Evolutionary conservation across 805 yeast genomes (phyloP), one percentile per base, ranked within the genome.

Genomic region (Saccharomyces mikatae): DNA sequence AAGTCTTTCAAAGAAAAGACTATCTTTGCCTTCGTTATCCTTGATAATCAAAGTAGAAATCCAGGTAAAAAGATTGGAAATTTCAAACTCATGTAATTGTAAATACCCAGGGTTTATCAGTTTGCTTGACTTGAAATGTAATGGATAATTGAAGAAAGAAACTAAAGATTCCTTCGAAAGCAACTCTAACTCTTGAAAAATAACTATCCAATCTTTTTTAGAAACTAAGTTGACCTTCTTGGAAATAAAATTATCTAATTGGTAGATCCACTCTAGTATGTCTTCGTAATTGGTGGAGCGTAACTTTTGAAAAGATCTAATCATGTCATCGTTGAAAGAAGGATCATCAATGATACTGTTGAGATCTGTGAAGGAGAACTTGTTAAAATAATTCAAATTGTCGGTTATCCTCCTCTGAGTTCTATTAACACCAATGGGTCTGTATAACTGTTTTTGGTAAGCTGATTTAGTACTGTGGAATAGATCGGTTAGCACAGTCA

Each of bases 171-270:
- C 82, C 24, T 81, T 80, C 27, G 84, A 80, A 56, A 86, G 84
- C 31, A 80, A 73, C 65, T 91, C 97, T 48, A 92, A 70, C 0
- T 84, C 71, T 63, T 89, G 92, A 66, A 81, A 87, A 3, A 85
- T 80, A 53, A 79, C 78, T 51, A 89, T 74, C 97, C 97, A 92
- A 61, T 91, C 96, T 56, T 79, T 80, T 11, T 82, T 68, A 11
- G 81, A 77, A 2, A 62, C 61, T 26, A 67, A 52, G 14, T 58
- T 74, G 64, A 85, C 83, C 31, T 85, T 74, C 3, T 79, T 77
- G 2, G 79, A 73, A 28, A 87, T 76, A 6, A 88, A 72, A 17
- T 75, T 73, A 69, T 91, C 92, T 55, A 91, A 68, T 48, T 78
- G 77, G 53, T 78, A 79, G 24, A 89, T 74, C 70, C 88, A 86